phyloP scores from a whole-genome alignment of 805 yeast species.

The Ogataea philodendri region DNA sequence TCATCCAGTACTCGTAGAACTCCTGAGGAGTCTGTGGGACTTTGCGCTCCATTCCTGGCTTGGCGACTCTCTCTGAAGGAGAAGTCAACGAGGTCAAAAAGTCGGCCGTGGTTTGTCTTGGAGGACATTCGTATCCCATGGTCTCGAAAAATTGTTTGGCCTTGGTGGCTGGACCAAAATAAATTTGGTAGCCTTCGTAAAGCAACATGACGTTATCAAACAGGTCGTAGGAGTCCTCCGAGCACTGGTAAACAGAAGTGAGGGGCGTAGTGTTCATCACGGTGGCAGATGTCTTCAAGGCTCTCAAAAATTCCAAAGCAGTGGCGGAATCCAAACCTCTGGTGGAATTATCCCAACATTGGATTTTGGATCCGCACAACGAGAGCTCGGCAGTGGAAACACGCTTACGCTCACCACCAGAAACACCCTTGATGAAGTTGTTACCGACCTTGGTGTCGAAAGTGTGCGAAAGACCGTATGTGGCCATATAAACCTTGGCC shows the following conservation, averaged over 20 bases:
- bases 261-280: slow-evolving; percentile 43
- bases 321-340: slow-evolving; percentile 67
- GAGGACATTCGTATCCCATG: slow-evolving; percentile 42
- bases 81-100: slow-evolving; percentile 37
- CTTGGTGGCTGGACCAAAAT: slow-evolving; percentile 31
- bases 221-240: slow-evolving; percentile 38
- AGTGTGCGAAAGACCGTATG: slow-evolving; percentile 41
- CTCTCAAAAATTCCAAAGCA: slow-evolving; percentile 55
- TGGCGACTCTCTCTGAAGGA: slow-evolving; percentile 30
- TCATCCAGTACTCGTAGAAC: slow-evolving; percentile 39
- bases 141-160: slow-evolving; percentile 37
- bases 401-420: slow-evolving; percentile 64
- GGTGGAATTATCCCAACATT: slow-evolving; percentile 62
- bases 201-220: slow-evolving; percentile 38
- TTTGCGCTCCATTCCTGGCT: slow-evolving; percentile 33
- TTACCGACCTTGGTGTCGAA: slow-evolving; percentile 56
- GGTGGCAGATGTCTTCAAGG: slow-evolving; percentile 50
- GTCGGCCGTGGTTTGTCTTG: slow-evolving; percentile 43
- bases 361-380: slow-evolving; percentile 35
- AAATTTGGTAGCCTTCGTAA: slow-evolving; percentile 41
- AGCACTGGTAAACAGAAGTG: slow-evolving; percentile 44
- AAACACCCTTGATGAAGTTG: slow-evolving; percentile 57
- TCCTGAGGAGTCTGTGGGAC: slow-evolving; percentile 40
- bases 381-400: slow-evolving; percentile 56
- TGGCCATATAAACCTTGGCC: slow-evolving; percentile 41